These are phyloP conservation scores for Epichloe aotearoae DNA, from an alignment of 2,329 filamentous ascomycete genomes.

Conservation along the genomic window DNA sequence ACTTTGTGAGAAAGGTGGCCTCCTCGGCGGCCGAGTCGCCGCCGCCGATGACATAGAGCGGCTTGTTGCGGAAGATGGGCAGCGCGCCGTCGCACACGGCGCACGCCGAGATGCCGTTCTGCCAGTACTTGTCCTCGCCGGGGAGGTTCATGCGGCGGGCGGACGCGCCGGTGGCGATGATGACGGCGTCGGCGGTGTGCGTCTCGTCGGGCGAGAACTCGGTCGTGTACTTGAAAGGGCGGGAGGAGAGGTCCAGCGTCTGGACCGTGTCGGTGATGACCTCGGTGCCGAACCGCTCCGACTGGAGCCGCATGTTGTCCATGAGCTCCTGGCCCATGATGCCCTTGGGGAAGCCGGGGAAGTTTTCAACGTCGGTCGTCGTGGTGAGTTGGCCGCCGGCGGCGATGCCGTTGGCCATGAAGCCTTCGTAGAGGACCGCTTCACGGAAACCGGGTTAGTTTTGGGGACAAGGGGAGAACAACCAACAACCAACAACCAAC, in stretches of 20 bases:
- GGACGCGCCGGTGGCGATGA: constrained; percentile 91
- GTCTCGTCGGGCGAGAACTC: constrained; percentile 75
- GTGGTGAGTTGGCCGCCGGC: constrained; percentile 95
- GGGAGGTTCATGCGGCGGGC: constrained; percentile 69
- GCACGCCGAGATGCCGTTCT: constrained; percentile 89
- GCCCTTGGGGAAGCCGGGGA: constrained; percentile 76
- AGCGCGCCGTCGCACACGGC: constrained; percentile 95
- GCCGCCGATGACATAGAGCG: constrained; percentile 86
- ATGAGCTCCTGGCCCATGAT: constrained; percentile 83
- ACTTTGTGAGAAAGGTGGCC: constrained; percentile 95
- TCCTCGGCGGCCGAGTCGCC: constrained; percentile 96
- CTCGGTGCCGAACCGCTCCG: constrained; percentile 79
- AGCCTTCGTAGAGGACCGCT: constrained; percentile 92
- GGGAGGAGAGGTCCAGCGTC: constrained; percentile 68
- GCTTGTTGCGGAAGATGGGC: constrained; percentile 95
- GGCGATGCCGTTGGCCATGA: constrained; percentile 93
- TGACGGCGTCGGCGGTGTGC: constrained; percentile 82
- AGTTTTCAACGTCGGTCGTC: constrained; percentile 98
- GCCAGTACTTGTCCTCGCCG: constrained; percentile 95
- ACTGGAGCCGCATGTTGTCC: constrained; percentile 91
- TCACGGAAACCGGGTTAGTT: not conserved
- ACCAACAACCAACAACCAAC: constrained; percentile 19
- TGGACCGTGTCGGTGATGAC: constrained; percentile 89
- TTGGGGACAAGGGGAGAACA: not conserved
- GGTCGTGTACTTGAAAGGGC: constrained; percentile 87